phyloP scores from a whole-genome alignment of 345 rosid species.

The Noccaea bulbosa region DNA sequence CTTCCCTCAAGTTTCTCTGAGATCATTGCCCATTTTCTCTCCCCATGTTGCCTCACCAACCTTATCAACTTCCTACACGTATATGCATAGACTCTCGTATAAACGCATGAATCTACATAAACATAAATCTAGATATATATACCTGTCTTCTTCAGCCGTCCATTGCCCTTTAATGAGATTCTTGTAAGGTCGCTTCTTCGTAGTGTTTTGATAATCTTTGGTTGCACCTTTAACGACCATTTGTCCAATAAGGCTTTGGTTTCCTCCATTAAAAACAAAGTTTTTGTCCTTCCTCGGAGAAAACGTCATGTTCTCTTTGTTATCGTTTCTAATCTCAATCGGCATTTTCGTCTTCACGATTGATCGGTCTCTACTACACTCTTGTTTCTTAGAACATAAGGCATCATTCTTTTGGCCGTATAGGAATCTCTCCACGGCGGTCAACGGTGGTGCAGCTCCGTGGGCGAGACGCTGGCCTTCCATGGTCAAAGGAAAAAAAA shows the following conservation, averaged over 20 bases:
- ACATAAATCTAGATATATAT: neutral
- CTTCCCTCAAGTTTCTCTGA: constrained; percentile 79
- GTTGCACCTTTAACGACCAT: constrained; percentile 29
- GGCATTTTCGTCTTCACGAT: constrained; percentile 26
- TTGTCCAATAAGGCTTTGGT: constrained; percentile 42
- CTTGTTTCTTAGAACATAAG: constrained; percentile 40
- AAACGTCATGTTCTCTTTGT: constrained; percentile 48
- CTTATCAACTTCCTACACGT: constrained; percentile 63
- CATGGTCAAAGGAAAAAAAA: constrained; percentile 18
- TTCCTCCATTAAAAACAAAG: constrained; percentile 34
- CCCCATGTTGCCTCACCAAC: constrained; percentile 86
- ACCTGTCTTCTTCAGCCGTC: constrained; percentile 95
- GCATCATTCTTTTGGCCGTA: constrained; percentile 51
- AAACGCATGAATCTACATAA: neutral
- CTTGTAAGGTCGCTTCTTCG: constrained; percentile 51
- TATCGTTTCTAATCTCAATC: constrained; percentile 34
- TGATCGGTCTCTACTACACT: constrained; percentile 27
- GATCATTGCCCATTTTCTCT: constrained; percentile 86
- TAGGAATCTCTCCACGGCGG: constrained; percentile 82
- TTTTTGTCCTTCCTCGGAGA: constrained; percentile 37
- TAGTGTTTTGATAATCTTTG: constrained; percentile 45
- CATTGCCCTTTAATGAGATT: constrained; percentile 95
- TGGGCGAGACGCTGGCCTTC: constrained; percentile 39
- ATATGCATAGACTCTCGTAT: constrained; percentile 1
- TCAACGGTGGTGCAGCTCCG: constrained; percentile 62